Conservation (phyloP, 225 moss, liverwort and hornwort species). For the Ulota crispa region DNA sequence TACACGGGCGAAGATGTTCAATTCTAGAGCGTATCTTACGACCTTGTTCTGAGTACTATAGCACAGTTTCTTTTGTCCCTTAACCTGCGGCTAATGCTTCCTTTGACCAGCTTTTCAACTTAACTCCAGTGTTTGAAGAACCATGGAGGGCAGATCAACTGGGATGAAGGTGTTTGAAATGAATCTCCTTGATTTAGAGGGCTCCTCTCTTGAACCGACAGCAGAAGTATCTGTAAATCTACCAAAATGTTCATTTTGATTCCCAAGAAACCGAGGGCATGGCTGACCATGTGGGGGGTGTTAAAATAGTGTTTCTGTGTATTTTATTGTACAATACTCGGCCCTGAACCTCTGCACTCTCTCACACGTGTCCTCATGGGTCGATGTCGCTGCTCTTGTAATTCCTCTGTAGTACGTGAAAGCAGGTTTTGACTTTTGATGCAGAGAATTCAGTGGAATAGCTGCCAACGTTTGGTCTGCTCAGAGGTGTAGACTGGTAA, state of each 20-base stretch:
- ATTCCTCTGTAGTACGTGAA: constrained; percentile 47
- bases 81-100: constrained; percentile 30
- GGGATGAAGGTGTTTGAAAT: neutral
- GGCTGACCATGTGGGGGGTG: neutral
- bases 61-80: constrained; percentile 22
- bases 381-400: constrained; percentile 30
- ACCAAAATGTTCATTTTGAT: neutral
- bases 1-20: constrained; percentile 4
- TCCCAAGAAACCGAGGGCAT: constrained; percentile 3
- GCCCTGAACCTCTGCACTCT: neutral
- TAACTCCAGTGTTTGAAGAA: constrained; percentile 18
- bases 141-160: constrained; percentile 18
- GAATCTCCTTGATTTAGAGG: constrained; percentile 13
- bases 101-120: constrained; percentile 17
- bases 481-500: constrained; percentile 42
- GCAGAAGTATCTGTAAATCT: constrained; percentile 21
- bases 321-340: neutral
- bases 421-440: constrained; percentile 58
- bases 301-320: neutral
- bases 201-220: constrained; percentile 27
- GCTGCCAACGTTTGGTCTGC: constrained; percentile 45
- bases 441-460: constrained; percentile 48
- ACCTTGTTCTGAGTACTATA: constrained; percentile 31
- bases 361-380: neutral
- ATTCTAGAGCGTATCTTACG: constrained; percentile 5